Percentiles rank a stretch among this genome's conserved stretches.
phyloP scores from a whole-genome alignment of 2,329 filamentous ascomycete genomes.

The Xylaria sp. region DNA sequence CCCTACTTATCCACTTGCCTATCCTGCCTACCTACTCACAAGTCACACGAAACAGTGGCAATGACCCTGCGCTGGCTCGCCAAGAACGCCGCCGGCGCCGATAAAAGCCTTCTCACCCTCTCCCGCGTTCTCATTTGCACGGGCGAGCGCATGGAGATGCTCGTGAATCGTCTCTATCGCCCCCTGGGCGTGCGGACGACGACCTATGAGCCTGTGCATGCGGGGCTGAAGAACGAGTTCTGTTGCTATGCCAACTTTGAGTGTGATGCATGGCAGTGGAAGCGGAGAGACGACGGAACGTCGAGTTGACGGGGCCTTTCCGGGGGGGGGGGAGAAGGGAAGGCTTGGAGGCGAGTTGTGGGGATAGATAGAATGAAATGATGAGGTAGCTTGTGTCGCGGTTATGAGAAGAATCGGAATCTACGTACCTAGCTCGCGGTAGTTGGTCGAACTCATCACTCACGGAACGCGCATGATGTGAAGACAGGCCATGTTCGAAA shows the following conservation, averaged over 20 bases:
- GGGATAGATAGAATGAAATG: no score
- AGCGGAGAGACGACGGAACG: background rate
- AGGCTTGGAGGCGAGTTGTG: background rate
- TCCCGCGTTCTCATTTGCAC: slow-evolving; percentile 75
- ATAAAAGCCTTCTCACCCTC: slow-evolving; percentile 10
- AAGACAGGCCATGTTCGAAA: background rate
- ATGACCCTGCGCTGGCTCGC: slow-evolving; percentile 80
- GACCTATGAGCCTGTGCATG: slow-evolving; percentile 75
- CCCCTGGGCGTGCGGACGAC: slow-evolving; percentile 72
- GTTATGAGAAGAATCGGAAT: background rate
- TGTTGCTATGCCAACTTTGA: slow-evolving; percentile 84
- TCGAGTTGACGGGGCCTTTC: background rate
- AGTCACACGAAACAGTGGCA: slow-evolving; percentile 63
- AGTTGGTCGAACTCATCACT: background rate
- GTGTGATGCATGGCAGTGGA: slow-evolving; percentile 62
- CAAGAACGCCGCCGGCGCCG: slow-evolving; percentile 29
- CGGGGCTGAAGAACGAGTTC: slow-evolving; percentile 83
- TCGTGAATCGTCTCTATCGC: slow-evolving; percentile 74
- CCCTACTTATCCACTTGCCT: background rate
- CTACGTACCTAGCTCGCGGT: background rate
- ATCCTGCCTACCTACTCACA: background rate
- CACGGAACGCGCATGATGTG: background rate
- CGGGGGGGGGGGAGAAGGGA: background rate
- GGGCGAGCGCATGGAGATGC: slow-evolving; percentile 77
- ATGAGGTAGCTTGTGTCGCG: background rate